Base-by-base conservation (phyloP, 495 filamentous ascomycete genomes). In the Talaromyces wortmannii region DNA sequence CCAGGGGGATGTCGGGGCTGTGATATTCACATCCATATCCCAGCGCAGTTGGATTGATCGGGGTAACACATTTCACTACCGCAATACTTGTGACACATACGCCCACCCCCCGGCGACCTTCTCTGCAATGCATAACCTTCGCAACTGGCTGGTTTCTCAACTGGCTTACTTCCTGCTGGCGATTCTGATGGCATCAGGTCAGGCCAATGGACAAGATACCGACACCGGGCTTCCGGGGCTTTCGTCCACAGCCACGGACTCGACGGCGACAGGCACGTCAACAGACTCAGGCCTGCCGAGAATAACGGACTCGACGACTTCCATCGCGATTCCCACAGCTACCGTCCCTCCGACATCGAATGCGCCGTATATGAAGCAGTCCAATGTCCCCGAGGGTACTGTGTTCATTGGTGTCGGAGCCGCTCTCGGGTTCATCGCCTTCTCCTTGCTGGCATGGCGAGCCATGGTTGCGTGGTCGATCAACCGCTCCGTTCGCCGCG, bases 391-490 rank as follows among this genome's bases (percentile, higher is more conserved):
- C 0, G 90, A 97, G 71, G 94, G 94, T 15, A 97, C 94, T 23
- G 85, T 98, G 32, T 98, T 98, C 75, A 98, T 98, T 64, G 84
- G 80, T 43, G 95, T 97, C 16, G 94, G 95, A 46, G 89, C 91
- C 16, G 85, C 86, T 31, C 80, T 98, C 4, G 95, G 87, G 31
- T 83, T 91, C 55, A 82, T 97, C 55, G 90, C 83, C 4, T 71
- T 90, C 10, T 80, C 85, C 18, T 79, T 98, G 15, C 78, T 97
- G 3, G 79, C 85, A 52, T 98, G 94, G 94, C 88, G 94, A 52
- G 86, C 78, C 47, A 80, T 96, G 54, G 85, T 97, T 17, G 91
- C 88, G 60, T 97, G 90, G 85, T 90, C 91, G 12, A 78, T 98
- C 18, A 92, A 96, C 68, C 90, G 92, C 44, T 92, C 87, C 53